phyloP scores from a whole-genome alignment of 1,284 basidiomycete species.

The Athelia psychrophila region DNA sequence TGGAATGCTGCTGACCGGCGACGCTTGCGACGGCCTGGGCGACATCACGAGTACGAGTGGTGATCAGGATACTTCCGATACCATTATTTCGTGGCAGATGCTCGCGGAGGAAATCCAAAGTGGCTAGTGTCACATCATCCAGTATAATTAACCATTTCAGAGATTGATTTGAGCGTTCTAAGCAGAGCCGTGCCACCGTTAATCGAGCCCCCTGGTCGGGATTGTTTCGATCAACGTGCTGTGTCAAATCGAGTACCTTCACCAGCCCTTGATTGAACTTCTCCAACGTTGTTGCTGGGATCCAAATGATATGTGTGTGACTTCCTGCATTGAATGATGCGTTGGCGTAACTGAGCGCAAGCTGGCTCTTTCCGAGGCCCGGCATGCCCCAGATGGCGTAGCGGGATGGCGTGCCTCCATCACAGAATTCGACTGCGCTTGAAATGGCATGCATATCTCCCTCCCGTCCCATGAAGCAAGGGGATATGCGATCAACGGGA shows the following conservation, averaged over 20 bases:
- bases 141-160: background rate
- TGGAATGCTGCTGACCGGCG: background rate
- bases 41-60: no score
- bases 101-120: background rate
- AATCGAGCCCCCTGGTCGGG: background rate
- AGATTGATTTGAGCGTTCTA: background rate
- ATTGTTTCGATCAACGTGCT: background rate
- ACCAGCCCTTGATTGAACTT: background rate
- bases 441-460: background rate
- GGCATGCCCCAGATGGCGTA: background rate
- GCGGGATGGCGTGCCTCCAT: background rate
- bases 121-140: background rate
- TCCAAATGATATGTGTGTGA: background rate
- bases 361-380: background rate
- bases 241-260: background rate
- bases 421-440: background rate
- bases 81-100: background rate
- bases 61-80: background rate
- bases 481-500: background rate
- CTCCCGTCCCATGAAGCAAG: background rate
- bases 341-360: background rate
- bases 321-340: background rate
- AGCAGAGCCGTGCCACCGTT: background rate
- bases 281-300: background rate
- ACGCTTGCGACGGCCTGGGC: background rate